Base-by-base conservation (phyloP, 176 grass and related monocot genomes). In the Oryza nivara region DNA sequence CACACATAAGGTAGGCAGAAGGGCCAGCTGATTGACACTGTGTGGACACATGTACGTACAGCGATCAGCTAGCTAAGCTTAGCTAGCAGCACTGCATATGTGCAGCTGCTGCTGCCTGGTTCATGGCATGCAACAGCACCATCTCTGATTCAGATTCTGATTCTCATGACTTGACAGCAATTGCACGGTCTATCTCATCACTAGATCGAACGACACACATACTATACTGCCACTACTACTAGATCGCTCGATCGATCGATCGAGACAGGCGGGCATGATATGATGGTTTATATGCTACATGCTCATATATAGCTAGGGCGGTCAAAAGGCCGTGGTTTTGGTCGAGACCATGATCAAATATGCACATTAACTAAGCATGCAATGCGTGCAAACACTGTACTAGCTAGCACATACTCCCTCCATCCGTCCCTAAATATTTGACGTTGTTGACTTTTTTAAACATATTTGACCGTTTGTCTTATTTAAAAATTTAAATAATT, bases 141-240 rank as follows among this genome's bases (percentile, higher is more conserved):
- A 73, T 76, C 88, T 67, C 88, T 82, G 88, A 67, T 77, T 67
- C 83, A 78, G 83, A 90, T 82, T 86, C 88, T 82, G 88, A 90
- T 90, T 78, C 83, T 52, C 83, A 44, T 30, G 67, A 86, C 83
- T 65, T 66, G 73, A 52, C 49, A 28, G 58, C 58, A 63, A 63
- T 63, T 63, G 58, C 58, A 63, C n/a, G 20, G 54, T 58, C 54
- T 58, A 16, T 56, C 41, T 44, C 9, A 44, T 44, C 43, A 3
- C 52, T 61, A 0, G 58, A 63, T 63, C 22, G 58, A 63, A 23
- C 19, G 58, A 63, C 58, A 63, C 20, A 63, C 28, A 22, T 56
- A 19, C 17, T 56, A 54, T 16, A 56, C 52, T 56, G 5, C 17
- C 19, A 19, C 17, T 56, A 56, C 30, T 32, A 32, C 30, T 32